A percentile compares a stretch with the other conserved stretches of the same genome.
These are phyloP conservation scores for Ascochyta clinopodiicola DNA, from an alignment of 2,329 filamentous ascomycete species.

Conservation along the genomic window DNA sequence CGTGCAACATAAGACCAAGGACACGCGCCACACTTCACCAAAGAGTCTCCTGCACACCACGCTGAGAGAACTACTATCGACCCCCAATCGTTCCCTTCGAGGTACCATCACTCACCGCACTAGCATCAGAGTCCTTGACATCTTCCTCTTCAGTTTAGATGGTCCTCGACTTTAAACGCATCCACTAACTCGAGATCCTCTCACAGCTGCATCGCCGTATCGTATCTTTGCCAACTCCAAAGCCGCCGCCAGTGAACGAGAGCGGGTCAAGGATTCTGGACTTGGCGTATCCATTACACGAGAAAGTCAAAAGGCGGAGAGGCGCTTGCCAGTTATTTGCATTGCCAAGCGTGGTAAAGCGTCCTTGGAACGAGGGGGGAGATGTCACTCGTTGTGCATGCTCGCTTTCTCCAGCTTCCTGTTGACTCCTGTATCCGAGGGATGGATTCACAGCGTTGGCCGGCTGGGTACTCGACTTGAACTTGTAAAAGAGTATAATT, in stretches of 20 bases:
- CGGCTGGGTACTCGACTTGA: not conserved
- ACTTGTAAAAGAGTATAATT: conserved; percentile 3
- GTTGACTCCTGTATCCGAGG: not conserved
- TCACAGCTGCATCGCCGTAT: not conserved
- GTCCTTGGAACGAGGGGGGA: not conserved
- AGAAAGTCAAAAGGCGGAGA: not conserved
- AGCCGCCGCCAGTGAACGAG: not conserved
- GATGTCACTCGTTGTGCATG: not conserved
- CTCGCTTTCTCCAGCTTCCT: not conserved
- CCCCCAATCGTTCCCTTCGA: not conserved
- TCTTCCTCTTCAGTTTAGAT: not conserved
- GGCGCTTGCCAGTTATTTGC: not conserved
- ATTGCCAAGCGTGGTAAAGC: not conserved
- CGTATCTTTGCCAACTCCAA: not conserved
- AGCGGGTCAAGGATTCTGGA: not conserved
- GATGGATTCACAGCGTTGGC: not conserved
- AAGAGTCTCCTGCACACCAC: not conserved
- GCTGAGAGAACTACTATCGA: not conserved
- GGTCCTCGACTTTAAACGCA: not conserved
- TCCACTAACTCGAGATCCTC: not conserved
- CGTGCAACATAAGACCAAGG: not conserved
- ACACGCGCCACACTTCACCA: not conserved
- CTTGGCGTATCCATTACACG: not conserved
- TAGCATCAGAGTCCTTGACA: not conserved
- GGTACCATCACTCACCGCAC: not conserved